Evolutionary conservation across 78 protist species (phyloP), one percentile per base, ranked within the genome.

Genomic region (Creolimax fragrantissima): DNA sequence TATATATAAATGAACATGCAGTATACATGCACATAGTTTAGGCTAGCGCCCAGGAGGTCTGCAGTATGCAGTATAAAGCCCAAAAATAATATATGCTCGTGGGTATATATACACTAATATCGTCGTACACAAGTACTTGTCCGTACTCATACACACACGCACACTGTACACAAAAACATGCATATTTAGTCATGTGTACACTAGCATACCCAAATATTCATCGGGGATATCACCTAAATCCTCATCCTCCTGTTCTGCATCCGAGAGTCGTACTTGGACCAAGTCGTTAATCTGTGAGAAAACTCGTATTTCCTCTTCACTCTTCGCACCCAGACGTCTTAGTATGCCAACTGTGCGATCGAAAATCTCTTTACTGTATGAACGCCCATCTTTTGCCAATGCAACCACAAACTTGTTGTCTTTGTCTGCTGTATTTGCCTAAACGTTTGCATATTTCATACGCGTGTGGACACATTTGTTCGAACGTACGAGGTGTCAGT

Each of bases 141-240:
- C 35, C 86, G 1, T 5, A 83, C 7, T 41, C 5, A 83, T 41
- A 11, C 86, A 83, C 86, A 83, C 2, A 24, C 35, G n/a, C n/a
- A n/a, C n/a, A n/a, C n/a, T n/a, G n/a, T n/a, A 24, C 86, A 83
- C 86, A 83, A 6, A 83, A 36, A 83, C 86, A 83, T 41, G 37
- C 86, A 58, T 17, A 58, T 17, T 17, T 43, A 3, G 43, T 43
- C 3, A 36, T 35, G 43, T 17, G 43, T 2, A 5, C 4, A 41
- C 24, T 45, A 58, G 74, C 90, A 5, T 4, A 90, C 92, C 93
- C 3, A 90, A 89, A 74, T 35, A 90, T 5, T 91, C 93, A 35
- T 91, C 93, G 41, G 93, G 93, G 41, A 91, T 4, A 39, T 91
- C 93, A 5, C 93, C 93, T n/a, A 91, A 89, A 3, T 91, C 89